Evolutionary conservation across 2,329 filamentous ascomycete genomes (phyloP).

Genomic region (Aschersonia sp.): DNA sequence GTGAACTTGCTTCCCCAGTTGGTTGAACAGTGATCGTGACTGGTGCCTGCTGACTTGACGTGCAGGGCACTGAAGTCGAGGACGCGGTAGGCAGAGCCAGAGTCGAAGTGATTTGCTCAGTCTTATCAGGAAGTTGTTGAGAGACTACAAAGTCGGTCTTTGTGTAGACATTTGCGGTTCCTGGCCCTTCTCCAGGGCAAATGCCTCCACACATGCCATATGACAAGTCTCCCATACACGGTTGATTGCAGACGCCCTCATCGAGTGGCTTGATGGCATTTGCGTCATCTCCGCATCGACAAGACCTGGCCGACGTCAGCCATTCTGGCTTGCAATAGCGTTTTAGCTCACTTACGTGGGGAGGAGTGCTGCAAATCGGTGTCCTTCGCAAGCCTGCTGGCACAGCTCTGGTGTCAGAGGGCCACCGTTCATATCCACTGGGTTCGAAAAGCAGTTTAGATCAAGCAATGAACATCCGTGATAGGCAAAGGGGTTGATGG

Average conservation of each 20-base stretch:
- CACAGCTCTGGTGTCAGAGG: constrained; percentile 12
- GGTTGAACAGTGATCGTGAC: background rate
- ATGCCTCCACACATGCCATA: constrained; percentile 19
- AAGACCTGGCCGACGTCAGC: constrained; percentile 11
- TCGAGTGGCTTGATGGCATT: constrained; percentile 13
- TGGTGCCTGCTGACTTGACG: background rate
- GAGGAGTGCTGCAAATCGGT: constrained; percentile 14
- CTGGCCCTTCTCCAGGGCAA: constrained; percentile 12
- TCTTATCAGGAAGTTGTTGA: constrained; percentile 2
- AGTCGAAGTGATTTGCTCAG: constrained; percentile 3
- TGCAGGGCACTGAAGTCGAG: constrained; percentile 1
- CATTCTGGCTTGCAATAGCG: no score
- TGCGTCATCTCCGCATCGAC: constrained; percentile 19
- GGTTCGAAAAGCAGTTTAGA: constrained; percentile 11
- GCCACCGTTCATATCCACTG: constrained; percentile 10
- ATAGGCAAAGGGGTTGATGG: constrained; percentile 11
- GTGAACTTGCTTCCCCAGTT: constrained; percentile 2
- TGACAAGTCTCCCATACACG: constrained; percentile 14
- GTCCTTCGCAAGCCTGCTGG: constrained; percentile 13
- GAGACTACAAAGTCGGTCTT: constrained; percentile 5
- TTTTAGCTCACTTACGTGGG: constrained; percentile 12
- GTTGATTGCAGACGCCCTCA: constrained; percentile 16
- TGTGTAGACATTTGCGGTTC: constrained; percentile 18
- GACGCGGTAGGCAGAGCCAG: constrained; percentile 1
- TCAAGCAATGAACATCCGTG: constrained; percentile 14